Conservation (phyloP, 768 basidiomycete genomes). For the Cyclocybe aegerita region DNA sequence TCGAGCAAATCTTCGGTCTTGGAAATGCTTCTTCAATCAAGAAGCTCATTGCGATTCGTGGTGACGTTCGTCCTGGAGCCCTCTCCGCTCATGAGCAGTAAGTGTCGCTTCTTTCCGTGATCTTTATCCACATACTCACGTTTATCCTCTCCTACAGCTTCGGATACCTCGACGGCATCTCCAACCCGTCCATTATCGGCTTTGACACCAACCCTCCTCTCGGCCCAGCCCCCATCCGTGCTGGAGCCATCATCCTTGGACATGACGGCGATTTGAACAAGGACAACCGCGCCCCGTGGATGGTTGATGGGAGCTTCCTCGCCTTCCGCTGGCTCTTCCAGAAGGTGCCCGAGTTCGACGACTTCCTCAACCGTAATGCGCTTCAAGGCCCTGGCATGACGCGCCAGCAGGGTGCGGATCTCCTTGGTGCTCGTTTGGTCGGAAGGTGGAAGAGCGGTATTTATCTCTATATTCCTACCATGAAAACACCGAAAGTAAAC, state of each 20-base stretch:
- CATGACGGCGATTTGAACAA: conserved; percentile 35
- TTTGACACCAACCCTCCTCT: conserved; percentile 31
- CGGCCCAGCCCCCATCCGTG: conserved; percentile 36
- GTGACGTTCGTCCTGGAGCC: conserved; percentile 44
- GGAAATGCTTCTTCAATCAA: conserved; percentile 31
- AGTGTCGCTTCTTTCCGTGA: conserved; percentile 8
- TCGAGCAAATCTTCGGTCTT: conserved; percentile 36
- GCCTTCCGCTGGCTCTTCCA: conserved; percentile 52
- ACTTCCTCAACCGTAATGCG: conserved; percentile 41
- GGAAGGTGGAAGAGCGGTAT: conserved; percentile 55
- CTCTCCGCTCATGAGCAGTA: conserved; percentile 48
- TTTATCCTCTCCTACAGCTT: conserved; percentile 29
- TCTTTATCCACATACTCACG: not conserved
- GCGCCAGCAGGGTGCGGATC: conserved; percentile 37
- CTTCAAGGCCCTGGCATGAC: conserved; percentile 27
- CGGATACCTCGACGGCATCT: conserved; percentile 52
- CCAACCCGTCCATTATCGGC: conserved; percentile 45
- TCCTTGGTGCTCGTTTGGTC: conserved; percentile 33
- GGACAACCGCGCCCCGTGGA: conserved; percentile 36
- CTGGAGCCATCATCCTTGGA: conserved; percentile 45
- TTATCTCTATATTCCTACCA: too few species aligned
- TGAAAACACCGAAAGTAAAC: too few species aligned
- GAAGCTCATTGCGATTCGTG: conserved; percentile 33
- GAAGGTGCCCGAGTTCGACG: conserved; percentile 48
- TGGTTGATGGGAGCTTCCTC: conserved; percentile 50